Conservation (phyloP, 225 moss, liverwort and hornwort genomes). For the Marchantia polymorpha region DNA sequence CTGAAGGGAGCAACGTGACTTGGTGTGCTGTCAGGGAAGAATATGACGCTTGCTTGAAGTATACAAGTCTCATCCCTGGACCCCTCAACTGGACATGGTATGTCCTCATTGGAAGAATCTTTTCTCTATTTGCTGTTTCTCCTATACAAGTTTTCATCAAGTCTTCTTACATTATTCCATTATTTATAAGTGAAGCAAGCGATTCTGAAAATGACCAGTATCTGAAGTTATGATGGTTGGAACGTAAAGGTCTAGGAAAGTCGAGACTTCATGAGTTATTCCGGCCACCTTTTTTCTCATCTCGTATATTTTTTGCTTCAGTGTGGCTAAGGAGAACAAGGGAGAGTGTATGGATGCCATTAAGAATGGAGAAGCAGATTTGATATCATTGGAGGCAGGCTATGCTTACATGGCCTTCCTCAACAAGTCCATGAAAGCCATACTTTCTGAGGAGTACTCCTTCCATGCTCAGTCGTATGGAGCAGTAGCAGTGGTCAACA, state of each 20-base stretch:
- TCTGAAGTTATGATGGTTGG: not conserved
- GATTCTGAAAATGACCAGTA: not conserved
- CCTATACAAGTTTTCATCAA: too few relatives aligned
- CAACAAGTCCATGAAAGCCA: constrained; percentile 41
- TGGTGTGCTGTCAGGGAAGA: constrained; percentile 39
- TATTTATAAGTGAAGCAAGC: too few relatives aligned
- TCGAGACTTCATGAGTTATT: not conserved
- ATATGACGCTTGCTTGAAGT: constrained; percentile 21
- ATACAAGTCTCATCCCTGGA: constrained; percentile 21
- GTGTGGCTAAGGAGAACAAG: constrained; percentile 31
- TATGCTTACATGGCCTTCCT: constrained; percentile 36
- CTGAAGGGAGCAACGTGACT: constrained; percentile 13
- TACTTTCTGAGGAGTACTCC: constrained; percentile 38
- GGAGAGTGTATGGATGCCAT: constrained; percentile 37
- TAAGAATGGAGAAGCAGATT: constrained; percentile 26
- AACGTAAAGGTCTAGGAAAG: not conserved
- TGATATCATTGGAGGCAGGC: constrained; percentile 42
- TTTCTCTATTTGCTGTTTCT: too few relatives aligned
- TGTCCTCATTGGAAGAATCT: not conserved
- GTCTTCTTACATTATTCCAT: too few relatives aligned
- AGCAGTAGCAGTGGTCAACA: constrained; percentile 40
- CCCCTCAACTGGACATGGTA: constrained; percentile 35
- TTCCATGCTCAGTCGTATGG: constrained; percentile 34
- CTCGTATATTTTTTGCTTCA: not conserved
- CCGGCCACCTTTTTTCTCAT: not conserved